Percentiles rank a stretch among this genome's conserved stretches.
Evolutionary conservation across 2,329 filamentous ascomycete genomes (phyloP).

Genomic region (Fusarium sulawesiense): DNA sequence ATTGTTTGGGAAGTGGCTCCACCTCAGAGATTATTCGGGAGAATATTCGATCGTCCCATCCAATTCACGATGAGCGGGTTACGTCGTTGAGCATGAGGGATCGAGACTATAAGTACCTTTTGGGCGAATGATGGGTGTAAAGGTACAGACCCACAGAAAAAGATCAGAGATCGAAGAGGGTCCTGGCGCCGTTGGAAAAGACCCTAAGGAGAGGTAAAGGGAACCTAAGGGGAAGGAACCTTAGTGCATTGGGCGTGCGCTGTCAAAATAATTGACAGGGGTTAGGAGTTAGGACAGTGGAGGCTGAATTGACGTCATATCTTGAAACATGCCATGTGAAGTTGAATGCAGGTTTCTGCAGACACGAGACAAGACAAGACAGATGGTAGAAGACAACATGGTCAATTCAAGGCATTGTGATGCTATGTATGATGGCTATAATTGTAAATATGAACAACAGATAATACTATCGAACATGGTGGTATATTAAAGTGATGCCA

Average conservation of each 20-base stretch:
- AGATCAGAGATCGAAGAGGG: conserved; percentile 14
- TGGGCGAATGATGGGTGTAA: neutral
- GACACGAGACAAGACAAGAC: conserved; percentile 11
- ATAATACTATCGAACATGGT: neutral
- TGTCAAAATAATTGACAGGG: conserved; percentile 30
- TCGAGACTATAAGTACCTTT: conserved; percentile 19
- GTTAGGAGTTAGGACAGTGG: conserved; percentile 5
- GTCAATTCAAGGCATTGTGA: neutral
- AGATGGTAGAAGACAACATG: neutral
- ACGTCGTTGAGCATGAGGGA: conserved; percentile 15
- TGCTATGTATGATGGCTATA: conserved; percentile 4
- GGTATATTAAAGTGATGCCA: conserved; percentile 10
- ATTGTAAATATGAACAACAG: conserved; percentile 1
- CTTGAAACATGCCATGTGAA: conserved; percentile 17
- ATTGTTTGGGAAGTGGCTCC: conserved; percentile 7
- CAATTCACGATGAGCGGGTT: conserved; percentile 32
- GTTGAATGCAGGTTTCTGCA: conserved; percentile 16
- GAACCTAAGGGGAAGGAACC: neutral
- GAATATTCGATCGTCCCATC: conserved; percentile 30
- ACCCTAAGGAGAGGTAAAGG: neutral
- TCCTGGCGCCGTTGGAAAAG: conserved; percentile 22
- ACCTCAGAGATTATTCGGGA: conserved; percentile 17
- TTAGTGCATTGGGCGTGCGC: conserved; percentile 22
- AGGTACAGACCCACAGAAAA: conserved; percentile 1
- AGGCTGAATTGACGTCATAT: conserved; percentile 37